A percentile compares a stretch with the other conserved stretches of the same genome.
These are phyloP conservation scores for Saccharomyces hybrid DNA, from an alignment of 1,139 yeast genomes.

Conservation along the genomic window DNA sequence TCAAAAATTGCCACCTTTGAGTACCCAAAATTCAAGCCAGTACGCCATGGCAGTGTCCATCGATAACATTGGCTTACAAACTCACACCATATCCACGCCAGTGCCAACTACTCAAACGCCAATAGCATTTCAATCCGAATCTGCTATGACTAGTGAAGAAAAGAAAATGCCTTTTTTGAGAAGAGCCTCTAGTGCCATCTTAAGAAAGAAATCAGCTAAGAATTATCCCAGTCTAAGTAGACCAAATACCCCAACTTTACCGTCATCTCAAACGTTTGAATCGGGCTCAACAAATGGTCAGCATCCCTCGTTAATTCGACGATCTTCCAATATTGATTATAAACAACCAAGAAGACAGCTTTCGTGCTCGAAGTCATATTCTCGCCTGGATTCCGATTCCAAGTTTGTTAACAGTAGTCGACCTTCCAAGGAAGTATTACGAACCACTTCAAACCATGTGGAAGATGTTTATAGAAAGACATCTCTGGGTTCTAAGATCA, in stretches of 20 bases:
- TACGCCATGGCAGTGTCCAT: conserved; percentile 8
- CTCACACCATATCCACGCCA: conserved; percentile 7
- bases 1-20: background rate
- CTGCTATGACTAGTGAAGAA: background rate
- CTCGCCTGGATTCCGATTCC: background rate
- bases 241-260: conserved; percentile 11
- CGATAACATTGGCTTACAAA: conserved; percentile 16
- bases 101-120: background rate
- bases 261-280: conserved; percentile 2
- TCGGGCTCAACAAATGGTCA: background rate
- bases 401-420: background rate
- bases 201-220: conserved; percentile 24
- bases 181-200: conserved; percentile 29
- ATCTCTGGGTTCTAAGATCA: conserved; percentile 26
- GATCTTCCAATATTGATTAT: background rate
- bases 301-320: background rate
- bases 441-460: conserved; percentile 5
- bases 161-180: conserved; percentile 24
- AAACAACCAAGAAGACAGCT: conserved; percentile 4
- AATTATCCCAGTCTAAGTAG: conserved; percentile 5
- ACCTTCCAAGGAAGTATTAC: conserved; percentile 1
- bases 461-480: conserved; percentile 13
- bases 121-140: background rate
- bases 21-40: background rate
- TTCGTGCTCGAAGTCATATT: background rate